Base-by-base conservation (phyloP, 1,139 yeast genomes). In the Yamadazyma aaseri region DNA sequence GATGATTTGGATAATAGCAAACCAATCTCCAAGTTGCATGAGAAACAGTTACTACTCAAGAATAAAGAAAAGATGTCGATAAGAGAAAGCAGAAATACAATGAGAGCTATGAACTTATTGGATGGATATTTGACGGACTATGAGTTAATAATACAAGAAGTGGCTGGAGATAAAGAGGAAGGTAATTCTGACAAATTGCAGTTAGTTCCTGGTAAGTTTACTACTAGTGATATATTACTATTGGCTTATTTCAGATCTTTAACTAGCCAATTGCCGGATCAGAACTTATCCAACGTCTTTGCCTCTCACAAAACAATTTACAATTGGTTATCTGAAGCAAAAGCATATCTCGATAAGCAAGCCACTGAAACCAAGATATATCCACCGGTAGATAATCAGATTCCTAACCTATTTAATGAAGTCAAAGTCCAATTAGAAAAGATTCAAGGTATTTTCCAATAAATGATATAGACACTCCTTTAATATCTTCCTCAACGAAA, bases 21-120 rank as follows among this genome's bases (percentile, higher is more conserved):
- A 2, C 70, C 76, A 0, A 51, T 79, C 5, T 72, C 78, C 34
- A 64, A 74, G 16, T 54, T 76, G 10, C 84, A 79, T 44, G 70
- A 76, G 49, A 50, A 60, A 43, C 71, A 71, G 50, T 46, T 76
- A 38, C 55, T 76, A 31, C 52, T 65, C 18, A 61, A 70, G 49
- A 55, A 76, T 31, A 61, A 69, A 45, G 60, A 66, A 44, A 63
- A 65, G 31, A 49, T 66, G 32, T 53, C 64, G 2, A 42, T 77
- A 33, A 66, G 70, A 45, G 79, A 75, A 44, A 64, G 81, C 2
- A 63, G 70, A 37, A 71, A 73, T 36, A 70, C 78, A 21, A 61
- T 81, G 55, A 65, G 63, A 41, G 76, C 84, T 37, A 50, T 81
- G 42, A 55, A 65, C 15, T 52, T 68, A 17, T 53, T 75, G 14